Evolutionary conservation across 768 basidiomycete genomes (phyloP).

Genomic region (Suillus decipiens): DNA sequence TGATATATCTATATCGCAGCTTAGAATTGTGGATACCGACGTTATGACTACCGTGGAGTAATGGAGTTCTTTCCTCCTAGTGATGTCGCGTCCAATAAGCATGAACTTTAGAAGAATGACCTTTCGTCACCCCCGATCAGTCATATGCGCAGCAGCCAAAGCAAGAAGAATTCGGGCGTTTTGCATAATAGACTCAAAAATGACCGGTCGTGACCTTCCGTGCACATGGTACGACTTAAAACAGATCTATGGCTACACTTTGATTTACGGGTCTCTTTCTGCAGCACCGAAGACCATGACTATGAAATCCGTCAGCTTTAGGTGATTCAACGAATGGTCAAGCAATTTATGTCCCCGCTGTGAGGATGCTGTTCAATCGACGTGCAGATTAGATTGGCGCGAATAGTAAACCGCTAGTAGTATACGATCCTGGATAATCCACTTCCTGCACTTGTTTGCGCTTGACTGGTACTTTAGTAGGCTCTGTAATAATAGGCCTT

Average conservation of each 20-base stretch:
- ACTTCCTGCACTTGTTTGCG: neutral
- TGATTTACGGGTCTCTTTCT: neutral
- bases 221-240: slow-evolving; percentile 65
- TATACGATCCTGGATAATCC: neutral
- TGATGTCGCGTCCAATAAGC: neutral
- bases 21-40: no score
- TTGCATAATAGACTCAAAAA: slow-evolving; percentile 70
- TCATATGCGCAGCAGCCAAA: slow-evolving; percentile 71
- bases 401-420: no score
- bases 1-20: no score
- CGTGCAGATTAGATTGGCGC: no score
- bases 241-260: neutral
- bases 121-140: slow-evolving; percentile 54
- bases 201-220: slow-evolving; percentile 75
- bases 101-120: slow-evolving; percentile 50
- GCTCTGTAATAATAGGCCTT: neutral
- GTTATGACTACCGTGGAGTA: no score
- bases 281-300: slow-evolving; percentile 57
- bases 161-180: slow-evolving; percentile 75
- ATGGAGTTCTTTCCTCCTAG: neutral
- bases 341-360: slow-evolving; percentile 37
- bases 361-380: no score
- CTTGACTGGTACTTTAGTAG: neutral
- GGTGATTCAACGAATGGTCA: slow-evolving; percentile 87
- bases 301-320: slow-evolving; percentile 89